Percentiles rank a stretch among this genome's conserved stretches.
Conservation (phyloP, 805 yeast species). For the Yamadazyma sp. region DNA sequence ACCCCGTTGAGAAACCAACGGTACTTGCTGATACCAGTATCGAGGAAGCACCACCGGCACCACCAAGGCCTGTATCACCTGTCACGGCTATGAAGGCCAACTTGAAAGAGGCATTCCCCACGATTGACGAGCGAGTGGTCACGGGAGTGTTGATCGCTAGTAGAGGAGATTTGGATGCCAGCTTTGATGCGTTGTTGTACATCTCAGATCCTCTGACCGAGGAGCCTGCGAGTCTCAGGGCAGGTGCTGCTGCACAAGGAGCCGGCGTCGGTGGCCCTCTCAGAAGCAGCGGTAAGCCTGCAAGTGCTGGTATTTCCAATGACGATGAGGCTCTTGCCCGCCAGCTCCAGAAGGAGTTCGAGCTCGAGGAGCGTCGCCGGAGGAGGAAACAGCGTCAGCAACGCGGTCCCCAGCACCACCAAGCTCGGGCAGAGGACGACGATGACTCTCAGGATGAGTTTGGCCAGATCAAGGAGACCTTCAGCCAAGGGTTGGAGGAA, state of each 20-base stretch:
- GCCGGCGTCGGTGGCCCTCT: constrained; percentile 1
- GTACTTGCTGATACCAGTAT: constrained; percentile 1
- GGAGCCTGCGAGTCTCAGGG: constrained; percentile 39
- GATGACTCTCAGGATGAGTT: constrained; percentile 51
- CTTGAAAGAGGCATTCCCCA: constrained; percentile 84
- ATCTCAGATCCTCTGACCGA: constrained; percentile 68
- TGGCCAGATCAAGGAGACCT: constrained; percentile 64
- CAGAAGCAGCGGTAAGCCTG: too few species aligned
- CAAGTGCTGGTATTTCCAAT: constrained; percentile 3
- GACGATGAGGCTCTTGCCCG: constrained; percentile 82
- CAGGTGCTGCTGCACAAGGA: constrained; percentile 1
- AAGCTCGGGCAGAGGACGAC: too few species aligned
- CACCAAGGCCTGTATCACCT: constrained; percentile 63
- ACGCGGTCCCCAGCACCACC: constrained; percentile 15
- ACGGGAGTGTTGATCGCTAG: constrained; percentile 85
- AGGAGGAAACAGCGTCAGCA: constrained; percentile 23
- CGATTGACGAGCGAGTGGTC: constrained; percentile 64
- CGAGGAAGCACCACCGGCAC: constrained; percentile 37
- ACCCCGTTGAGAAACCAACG: neutral
- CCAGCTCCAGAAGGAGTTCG: constrained; percentile 67
- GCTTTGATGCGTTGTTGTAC: constrained; percentile 83
- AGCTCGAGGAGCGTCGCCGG: constrained; percentile 39
- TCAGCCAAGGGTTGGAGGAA: constrained; percentile 76
- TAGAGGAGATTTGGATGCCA: constrained; percentile 74
- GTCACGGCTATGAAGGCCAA: constrained; percentile 53